Conservation (phyloP, 1,284 basidiomycete species). For the Cryptococcus sp. region DNA sequence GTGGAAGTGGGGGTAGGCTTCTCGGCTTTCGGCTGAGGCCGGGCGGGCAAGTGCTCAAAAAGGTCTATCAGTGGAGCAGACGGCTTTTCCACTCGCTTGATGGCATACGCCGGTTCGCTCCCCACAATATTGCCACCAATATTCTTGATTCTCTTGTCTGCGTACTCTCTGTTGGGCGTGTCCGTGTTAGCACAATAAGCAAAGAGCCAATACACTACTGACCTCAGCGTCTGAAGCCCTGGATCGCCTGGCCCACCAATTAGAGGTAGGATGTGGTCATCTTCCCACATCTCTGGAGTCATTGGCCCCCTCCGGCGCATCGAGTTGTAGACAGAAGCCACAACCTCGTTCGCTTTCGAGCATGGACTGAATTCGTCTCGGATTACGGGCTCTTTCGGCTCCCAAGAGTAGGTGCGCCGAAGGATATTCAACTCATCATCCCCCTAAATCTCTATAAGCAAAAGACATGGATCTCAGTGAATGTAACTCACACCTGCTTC, state of each 20-base stretch:
- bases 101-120: conserved; percentile 7
- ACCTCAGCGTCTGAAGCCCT: not conserved
- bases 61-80: not conserved
- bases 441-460: not conserved
- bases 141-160: not conserved
- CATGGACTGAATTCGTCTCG: not conserved
- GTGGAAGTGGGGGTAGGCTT: not conserved
- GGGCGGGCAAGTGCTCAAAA: not conserved
- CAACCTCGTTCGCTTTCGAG: not conserved
- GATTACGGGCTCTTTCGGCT: not conserved
- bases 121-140: not conserved
- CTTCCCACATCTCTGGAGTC: conserved; percentile 19
- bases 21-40: not conserved
- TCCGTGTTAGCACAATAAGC: too few species aligned
- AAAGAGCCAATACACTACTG: not conserved
- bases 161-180: conserved; percentile 1
- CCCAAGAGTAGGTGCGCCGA: not conserved
- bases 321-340: conserved; percentile 7
- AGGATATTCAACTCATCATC: not conserved
- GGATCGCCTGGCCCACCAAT: not conserved
- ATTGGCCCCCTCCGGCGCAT: conserved; percentile 20
- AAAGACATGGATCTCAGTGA: not conserved
- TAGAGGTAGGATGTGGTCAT: conserved; percentile 16
- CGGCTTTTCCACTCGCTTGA: conserved; percentile 1
- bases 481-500: not conserved